These are phyloP conservation scores for Rhodotorula sp. DNA, from an alignment of 1,284 basidiomycete species.

Conservation along the genomic window DNA sequence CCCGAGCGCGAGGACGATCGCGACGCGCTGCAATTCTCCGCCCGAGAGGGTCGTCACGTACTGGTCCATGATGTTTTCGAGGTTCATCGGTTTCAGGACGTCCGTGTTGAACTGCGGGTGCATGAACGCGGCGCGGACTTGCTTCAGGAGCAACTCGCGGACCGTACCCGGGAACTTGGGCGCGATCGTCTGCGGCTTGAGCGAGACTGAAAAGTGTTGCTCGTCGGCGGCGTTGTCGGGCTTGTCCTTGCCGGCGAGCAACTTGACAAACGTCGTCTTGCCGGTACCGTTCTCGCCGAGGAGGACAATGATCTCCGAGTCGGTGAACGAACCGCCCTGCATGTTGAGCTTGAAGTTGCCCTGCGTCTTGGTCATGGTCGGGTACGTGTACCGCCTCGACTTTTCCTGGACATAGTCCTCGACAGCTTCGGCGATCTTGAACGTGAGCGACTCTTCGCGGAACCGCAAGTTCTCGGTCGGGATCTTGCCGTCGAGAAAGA, in stretches of 20 bases:
- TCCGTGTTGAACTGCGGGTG: slow-evolving; percentile 94
- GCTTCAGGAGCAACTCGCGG: slow-evolving; percentile 84
- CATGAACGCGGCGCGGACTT: slow-evolving; percentile 91
- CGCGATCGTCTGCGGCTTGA: slow-evolving; percentile 94
- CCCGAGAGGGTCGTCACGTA: slow-evolving; percentile 93
- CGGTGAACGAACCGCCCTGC: slow-evolving; percentile 79
- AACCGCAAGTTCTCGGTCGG: slow-evolving; percentile 98
- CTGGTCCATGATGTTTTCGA: slow-evolving; percentile 91
- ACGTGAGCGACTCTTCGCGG: slow-evolving; percentile 86
- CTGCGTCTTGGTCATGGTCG: slow-evolving; percentile 90
- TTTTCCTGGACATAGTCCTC: slow-evolving; percentile 82
- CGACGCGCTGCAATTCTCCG: slow-evolving; percentile 93
- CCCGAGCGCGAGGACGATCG: slow-evolving; percentile 73
- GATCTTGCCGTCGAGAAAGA: slow-evolving; percentile 95
- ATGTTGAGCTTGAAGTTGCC: slow-evolving; percentile 91
- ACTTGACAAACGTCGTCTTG: slow-evolving; percentile 92
- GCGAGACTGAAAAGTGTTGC: slow-evolving; percentile 74
- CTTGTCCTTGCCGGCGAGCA: slow-evolving; percentile 78
- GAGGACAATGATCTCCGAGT: slow-evolving; percentile 97
- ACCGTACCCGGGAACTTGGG: slow-evolving; percentile 93
- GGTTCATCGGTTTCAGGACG: slow-evolving; percentile 87
- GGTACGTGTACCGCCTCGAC: slow-evolving; percentile 82
- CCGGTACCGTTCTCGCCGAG: slow-evolving; percentile 96
- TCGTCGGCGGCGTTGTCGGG: slow-evolving; percentile 81
- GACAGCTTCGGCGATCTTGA: slow-evolving; percentile 92